Evolutionary conservation across 108 stramenopile species (phyloP).

Genomic region (Cyclotella kingstonii): DNA sequence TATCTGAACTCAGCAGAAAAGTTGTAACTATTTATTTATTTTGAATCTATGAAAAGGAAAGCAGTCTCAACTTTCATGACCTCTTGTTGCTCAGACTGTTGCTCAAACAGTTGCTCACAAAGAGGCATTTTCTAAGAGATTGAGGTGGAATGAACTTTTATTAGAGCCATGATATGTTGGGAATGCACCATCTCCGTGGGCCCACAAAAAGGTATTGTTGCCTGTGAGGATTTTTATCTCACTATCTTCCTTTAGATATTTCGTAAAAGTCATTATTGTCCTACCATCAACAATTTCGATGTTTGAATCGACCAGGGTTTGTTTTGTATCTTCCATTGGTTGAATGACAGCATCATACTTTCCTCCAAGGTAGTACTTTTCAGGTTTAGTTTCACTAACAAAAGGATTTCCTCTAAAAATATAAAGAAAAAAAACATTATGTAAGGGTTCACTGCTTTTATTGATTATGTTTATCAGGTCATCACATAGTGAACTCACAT

Average conservation of each 20-base stretch:
- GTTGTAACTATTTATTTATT: too few relatives aligned
- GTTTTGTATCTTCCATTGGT: conserved; percentile 32
- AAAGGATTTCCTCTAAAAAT: conserved; percentile 24
- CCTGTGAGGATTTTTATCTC: conserved; percentile 46
- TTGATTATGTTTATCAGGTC: background rate
- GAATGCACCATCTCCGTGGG: conserved; percentile 39
- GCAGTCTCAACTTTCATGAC: too few relatives aligned
- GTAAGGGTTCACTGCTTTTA: background rate
- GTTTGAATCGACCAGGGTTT: conserved; percentile 59
- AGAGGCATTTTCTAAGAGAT: background rate
- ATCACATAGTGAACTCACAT: conserved; percentile 17
- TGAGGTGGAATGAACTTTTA: background rate
- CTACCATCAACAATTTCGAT: conserved; percentile 36
- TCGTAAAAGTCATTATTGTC: conserved; percentile 65
- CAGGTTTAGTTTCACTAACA: background rate
- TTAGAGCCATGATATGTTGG: conserved; percentile 1
- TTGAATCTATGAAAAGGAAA: too few relatives aligned
- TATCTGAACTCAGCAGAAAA: too few relatives aligned
- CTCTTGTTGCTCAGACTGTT: too few relatives aligned
- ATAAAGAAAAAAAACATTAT: background rate
- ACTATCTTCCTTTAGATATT: conserved; percentile 49
- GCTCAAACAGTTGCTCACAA: too few relatives aligned
- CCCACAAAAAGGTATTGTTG: conserved; percentile 47
- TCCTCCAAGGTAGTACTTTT: conserved; percentile 48
- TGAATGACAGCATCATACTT: conserved; percentile 23